These are phyloP conservation scores for Serendipita sp. DNA, from an alignment of 768 basidiomycete genomes.

Conservation along the genomic window DNA sequence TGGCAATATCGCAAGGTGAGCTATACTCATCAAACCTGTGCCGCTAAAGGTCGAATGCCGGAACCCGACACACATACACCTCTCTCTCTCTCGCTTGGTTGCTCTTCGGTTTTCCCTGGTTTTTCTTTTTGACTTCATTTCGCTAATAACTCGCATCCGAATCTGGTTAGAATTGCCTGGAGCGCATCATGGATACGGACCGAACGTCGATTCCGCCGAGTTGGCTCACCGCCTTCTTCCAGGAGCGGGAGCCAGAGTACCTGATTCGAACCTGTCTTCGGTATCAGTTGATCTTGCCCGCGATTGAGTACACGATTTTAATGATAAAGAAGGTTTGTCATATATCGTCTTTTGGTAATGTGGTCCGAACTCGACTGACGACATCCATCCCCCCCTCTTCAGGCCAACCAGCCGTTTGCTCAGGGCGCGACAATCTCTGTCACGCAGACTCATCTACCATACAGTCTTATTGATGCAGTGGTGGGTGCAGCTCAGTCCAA, in stretches of 20 bases:
- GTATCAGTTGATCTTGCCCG: constrained; percentile 64
- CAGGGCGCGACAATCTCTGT: constrained; percentile 37
- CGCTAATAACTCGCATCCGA: background rate
- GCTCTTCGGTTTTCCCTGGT: too few relatives aligned
- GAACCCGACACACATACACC: too few relatives aligned
- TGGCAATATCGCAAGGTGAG: constrained; percentile 61
- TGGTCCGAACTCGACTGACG: background rate
- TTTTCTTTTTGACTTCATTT: too few relatives aligned
- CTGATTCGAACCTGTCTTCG: constrained; percentile 64
- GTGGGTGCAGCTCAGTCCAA: constrained; percentile 45
- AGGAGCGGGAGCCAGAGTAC: constrained; percentile 68
- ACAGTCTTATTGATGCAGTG: constrained; percentile 71
- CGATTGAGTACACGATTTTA: constrained; percentile 54
- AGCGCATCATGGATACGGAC: constrained; percentile 44
- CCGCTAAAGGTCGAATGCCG: too few relatives aligned
- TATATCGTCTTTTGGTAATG: background rate
- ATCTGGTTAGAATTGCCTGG: constrained; percentile 1
- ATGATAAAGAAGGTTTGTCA: constrained; percentile 54
- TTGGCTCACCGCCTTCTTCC: constrained; percentile 64
- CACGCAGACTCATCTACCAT: constrained; percentile 62
- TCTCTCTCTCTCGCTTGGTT: too few relatives aligned
- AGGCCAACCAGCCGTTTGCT: constrained; percentile 25
- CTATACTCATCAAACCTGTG: constrained; percentile 29
- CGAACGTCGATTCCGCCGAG: constrained; percentile 48
- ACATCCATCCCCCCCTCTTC: background rate